These are phyloP conservation scores for Picea sitchensis DNA, from an alignment of 75 land plant species.

Conservation along the genomic window DNA sequence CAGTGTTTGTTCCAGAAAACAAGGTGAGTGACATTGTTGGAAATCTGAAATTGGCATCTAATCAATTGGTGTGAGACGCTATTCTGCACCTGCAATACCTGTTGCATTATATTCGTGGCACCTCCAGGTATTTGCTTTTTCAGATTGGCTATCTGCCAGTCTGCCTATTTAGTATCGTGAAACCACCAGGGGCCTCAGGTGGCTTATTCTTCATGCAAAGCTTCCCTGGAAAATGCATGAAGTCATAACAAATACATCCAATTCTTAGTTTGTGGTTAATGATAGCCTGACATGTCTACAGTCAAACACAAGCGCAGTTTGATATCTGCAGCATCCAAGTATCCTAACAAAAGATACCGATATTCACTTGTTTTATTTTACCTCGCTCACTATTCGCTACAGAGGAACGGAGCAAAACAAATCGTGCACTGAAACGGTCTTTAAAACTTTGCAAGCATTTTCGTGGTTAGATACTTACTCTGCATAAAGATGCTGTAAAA, in stretches of 20 bases:
- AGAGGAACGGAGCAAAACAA: background rate
- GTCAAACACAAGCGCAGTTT: slow-evolving; percentile 11
- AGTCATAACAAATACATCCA: background rate
- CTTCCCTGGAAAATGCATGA: slow-evolving; percentile 50
- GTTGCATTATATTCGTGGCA: too few relatives aligned
- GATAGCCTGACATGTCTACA: background rate
- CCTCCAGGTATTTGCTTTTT: too few relatives aligned
- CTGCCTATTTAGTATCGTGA: slow-evolving; percentile 61
- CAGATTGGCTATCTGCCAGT: too few relatives aligned
- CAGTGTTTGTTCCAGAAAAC: too few relatives aligned
- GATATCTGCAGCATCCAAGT: background rate
- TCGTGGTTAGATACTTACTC: background rate
- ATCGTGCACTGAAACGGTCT: background rate
- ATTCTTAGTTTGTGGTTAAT: background rate
- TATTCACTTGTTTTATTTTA: slow-evolving; percentile 2
- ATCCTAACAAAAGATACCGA: background rate
- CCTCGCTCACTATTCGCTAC: background rate
- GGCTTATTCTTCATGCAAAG: slow-evolving; percentile 61
- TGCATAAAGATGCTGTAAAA: background rate
- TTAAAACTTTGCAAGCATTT: background rate
- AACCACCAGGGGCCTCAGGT: slow-evolving; percentile 56
- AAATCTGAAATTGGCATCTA: too few relatives aligned
- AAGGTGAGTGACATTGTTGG: too few relatives aligned
- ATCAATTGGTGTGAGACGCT: too few relatives aligned
- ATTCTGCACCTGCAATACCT: too few relatives aligned